Percentiles rank a stretch among this genome's conserved stretches.
Evolutionary conservation across 441 rosid genomes (phyloP).

Genomic region (Macaranga tanarius): DNA sequence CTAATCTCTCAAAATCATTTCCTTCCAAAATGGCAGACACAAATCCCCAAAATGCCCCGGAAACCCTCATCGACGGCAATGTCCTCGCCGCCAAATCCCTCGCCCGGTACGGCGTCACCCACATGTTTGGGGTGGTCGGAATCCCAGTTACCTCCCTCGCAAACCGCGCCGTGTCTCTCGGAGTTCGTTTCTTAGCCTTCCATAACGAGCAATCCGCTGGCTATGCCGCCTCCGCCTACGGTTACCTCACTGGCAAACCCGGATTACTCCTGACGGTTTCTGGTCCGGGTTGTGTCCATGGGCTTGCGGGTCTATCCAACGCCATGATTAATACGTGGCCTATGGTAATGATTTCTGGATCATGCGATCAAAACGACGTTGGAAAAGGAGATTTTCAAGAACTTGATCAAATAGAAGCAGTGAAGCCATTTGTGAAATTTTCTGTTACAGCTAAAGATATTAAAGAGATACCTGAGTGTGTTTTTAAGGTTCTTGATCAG

Average conservation of each 20-base stretch:
- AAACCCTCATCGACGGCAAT: conserved; percentile 58
- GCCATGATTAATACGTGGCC: conserved; percentile 91
- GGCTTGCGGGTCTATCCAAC: conserved; percentile 85
- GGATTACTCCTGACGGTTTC: conserved; percentile 90
- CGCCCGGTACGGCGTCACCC: conserved; percentile 67
- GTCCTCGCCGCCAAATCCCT: conserved; percentile 62
- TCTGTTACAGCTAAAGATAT: conserved; percentile 62
- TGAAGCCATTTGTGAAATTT: conserved; percentile 66
- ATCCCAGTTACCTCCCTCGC: conserved; percentile 94
- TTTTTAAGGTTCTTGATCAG: conserved; percentile 61
- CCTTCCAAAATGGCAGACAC: conserved; percentile 34
- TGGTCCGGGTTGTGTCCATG: conserved; percentile 95
- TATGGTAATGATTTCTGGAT: conserved; percentile 88
- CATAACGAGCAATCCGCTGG: conserved; percentile 99
- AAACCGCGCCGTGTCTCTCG: conserved; percentile 66
- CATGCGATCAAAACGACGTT: conserved; percentile 69
- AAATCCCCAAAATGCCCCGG: conserved; percentile 14
- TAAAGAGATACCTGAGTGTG: conserved; percentile 66
- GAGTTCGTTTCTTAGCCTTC: conserved; percentile 88
- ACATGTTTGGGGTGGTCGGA: conserved; percentile 95
- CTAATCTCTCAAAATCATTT: not conserved
- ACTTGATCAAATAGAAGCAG: conserved; percentile 87
- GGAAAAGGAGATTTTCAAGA: conserved; percentile 94
- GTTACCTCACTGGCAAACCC: conserved; percentile 78
- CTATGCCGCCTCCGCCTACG: conserved; percentile 93